Evolutionary conservation across 202 grass and related monocot species (phyloP), one percentile per base, ranked within the genome.

Genomic region (Schoenoplectus tabernaemontani): DNA sequence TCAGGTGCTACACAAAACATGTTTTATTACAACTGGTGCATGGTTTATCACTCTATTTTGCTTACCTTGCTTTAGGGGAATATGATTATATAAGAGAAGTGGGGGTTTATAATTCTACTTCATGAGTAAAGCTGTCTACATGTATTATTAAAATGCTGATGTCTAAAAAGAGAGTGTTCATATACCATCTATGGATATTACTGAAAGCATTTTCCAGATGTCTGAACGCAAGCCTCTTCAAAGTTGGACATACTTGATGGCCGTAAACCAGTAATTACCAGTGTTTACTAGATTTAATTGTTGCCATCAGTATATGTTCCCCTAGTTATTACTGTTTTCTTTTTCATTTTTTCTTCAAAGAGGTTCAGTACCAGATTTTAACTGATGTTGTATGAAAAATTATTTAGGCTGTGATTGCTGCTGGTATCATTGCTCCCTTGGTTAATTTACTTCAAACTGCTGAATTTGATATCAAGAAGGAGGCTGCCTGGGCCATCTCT

Each of bases 391-490:
- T 15, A 66, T 88, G 64, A 43, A 84, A 24, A 23, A n/a, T n/a
- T 39, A 39, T 44, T 53, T 42, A 98, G 95, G 88, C 91, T 86
- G 91, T 98, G 8, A 82, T 95, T 80, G 82, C 73, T 89, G 86
- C 88, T 85, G 89, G 88, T 19, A 90, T 98, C 50, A 84, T 98
- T 22, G 75, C 42, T 61, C 95, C 95, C 56, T 75, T 98, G 42
- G 82, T 94, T 19, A 85, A 89, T 71, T 71, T 98, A 80, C 89
- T 98, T 22, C 91, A 92, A 86, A 94, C 86, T 10, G 91, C 95
- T 23, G 91, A 98, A 84, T 98, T 98, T 72, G 95, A 98, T 81
- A 98, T 98, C 81, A 98, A 98, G 88, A 98, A 98, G 68, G 95
- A 98, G 82, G 95, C 95, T 81, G 91, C 91, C 8, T 98, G 91